Percentiles rank a stretch among this genome's conserved stretches.
Evolutionary conservation across 2,329 filamentous ascomycete genomes (phyloP).

Genomic region (Graphilbum sp.): DNA sequence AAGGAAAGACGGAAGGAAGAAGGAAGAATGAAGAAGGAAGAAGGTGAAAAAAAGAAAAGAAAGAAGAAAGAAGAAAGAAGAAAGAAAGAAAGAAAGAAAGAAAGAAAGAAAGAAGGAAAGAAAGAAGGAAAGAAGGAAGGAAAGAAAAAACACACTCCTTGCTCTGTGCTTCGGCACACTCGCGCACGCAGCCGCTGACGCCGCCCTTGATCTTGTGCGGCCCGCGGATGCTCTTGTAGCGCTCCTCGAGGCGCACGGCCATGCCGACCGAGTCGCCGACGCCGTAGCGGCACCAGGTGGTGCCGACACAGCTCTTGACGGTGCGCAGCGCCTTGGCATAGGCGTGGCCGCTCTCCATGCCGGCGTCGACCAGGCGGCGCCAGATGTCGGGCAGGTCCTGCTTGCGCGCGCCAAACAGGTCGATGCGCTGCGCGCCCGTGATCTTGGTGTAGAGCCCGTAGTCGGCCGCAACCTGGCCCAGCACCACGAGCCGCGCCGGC

Average conservation of each 20-base stretch:
- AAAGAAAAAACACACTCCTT: conserved; percentile 59
- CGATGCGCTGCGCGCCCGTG: conserved; percentile 79
- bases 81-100: too few relatives aligned
- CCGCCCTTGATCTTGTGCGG: conserved; percentile 88
- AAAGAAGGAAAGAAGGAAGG: too few relatives aligned
- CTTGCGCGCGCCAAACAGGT: conserved; percentile 83
- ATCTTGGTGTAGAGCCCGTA: conserved; percentile 83
- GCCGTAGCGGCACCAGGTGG: conserved; percentile 80
- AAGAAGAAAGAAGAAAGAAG: too few relatives aligned
- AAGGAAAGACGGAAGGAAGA: too few relatives aligned
- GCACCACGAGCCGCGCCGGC: conserved; percentile 66
- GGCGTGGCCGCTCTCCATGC: conserved; percentile 81
- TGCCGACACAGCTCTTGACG: conserved; percentile 83
- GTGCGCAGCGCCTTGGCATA: conserved; percentile 82
- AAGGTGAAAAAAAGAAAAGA: too few relatives aligned
- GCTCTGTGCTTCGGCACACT: conserved; percentile 83
- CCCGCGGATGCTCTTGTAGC: conserved; percentile 79
- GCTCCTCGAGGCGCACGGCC: conserved; percentile 73
- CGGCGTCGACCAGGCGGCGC: conserved; percentile 62
- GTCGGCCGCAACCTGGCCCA: conserved; percentile 71
- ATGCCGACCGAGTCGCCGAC: conserved; percentile 84
- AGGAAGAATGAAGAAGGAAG: too few relatives aligned
- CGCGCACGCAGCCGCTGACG: conserved; percentile 79
- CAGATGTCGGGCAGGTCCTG: conserved; percentile 74
- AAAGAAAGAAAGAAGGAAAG: too few relatives aligned